A percentile compares a stretch with the other conserved stretches of the same genome.
These are phyloP conservation scores for Phytophthora constricta DNA, from an alignment of 352 stramenopile species.

Conservation along the genomic window DNA sequence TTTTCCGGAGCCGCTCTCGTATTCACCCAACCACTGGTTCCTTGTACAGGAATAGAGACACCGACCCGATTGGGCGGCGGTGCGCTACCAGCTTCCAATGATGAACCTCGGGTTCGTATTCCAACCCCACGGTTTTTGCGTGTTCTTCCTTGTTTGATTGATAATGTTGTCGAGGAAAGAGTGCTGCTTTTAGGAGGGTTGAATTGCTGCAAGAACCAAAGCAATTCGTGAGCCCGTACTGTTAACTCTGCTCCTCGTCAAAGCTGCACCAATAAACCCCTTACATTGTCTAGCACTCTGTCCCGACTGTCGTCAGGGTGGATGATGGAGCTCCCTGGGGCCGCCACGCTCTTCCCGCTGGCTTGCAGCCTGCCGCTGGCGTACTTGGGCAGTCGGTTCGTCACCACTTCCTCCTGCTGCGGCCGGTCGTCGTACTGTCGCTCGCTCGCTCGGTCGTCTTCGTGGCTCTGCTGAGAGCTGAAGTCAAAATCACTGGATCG, in stretches of 20 bases:
- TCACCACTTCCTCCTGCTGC: neutral
- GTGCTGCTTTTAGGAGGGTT: slow-evolving; percentile 35
- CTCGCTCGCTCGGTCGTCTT: too few relatives aligned
- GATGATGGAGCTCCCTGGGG: slow-evolving; percentile 37
- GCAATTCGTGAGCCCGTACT: too few relatives aligned
- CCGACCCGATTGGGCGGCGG: slow-evolving; percentile 10
- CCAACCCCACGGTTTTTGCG: slow-evolving; percentile 26
- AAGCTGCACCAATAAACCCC: too few relatives aligned
- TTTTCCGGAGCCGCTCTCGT: slow-evolving; percentile 5
- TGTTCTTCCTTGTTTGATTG: slow-evolving; percentile 21
- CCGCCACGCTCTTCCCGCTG: slow-evolving; percentile 30
- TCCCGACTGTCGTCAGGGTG: slow-evolving; percentile 9
- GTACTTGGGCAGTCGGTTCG: slow-evolving; percentile 5
- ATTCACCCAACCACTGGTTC: slow-evolving; percentile 28
- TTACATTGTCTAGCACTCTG: slow-evolving; percentile 28
- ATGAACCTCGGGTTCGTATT: slow-evolving; percentile 13
- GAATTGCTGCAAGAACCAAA: slow-evolving; percentile 22
- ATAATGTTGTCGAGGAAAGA: slow-evolving; percentile 25
- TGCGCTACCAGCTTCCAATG: slow-evolving; percentile 37
- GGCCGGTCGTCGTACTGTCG: neutral
- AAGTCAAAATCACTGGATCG: slow-evolving; percentile 17
- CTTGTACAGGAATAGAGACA: slow-evolving; percentile 5
- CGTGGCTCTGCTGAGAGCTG: slow-evolving; percentile 4
- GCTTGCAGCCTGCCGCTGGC: neutral
- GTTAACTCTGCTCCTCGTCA: too few relatives aligned